Evolutionary conservation across 2,329 filamentous ascomycete species (phyloP).

Genomic region (Cytospora leucostoma): DNA sequence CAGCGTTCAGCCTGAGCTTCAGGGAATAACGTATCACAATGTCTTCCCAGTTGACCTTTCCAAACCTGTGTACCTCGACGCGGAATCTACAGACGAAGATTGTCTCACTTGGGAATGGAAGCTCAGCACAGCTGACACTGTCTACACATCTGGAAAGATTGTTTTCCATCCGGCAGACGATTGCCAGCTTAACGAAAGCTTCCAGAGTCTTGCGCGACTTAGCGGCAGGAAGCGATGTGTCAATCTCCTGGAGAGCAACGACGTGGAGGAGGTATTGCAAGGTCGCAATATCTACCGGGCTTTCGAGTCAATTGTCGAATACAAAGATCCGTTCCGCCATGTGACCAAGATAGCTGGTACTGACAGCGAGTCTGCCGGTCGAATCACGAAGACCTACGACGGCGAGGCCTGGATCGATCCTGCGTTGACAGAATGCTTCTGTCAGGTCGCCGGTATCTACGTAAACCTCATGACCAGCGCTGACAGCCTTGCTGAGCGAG

Average conservation of each 20-base stretch:
- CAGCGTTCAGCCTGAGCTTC: not conserved
- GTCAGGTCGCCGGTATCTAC: slow-evolving; percentile 41
- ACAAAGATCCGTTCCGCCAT: slow-evolving; percentile 36
- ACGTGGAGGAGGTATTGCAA: slow-evolving; percentile 37
- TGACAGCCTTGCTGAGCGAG: slow-evolving; percentile 7
- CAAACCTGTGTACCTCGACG: slow-evolving; percentile 29
- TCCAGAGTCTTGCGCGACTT: slow-evolving; percentile 2
- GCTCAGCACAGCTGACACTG: slow-evolving; percentile 1
- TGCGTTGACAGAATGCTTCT: slow-evolving; percentile 36
- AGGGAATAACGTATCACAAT: not conserved
- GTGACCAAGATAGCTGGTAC: slow-evolving; percentile 35
- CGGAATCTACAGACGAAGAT: not conserved
- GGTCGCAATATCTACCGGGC: slow-evolving; percentile 42
- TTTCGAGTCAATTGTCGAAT: slow-evolving; percentile 41
- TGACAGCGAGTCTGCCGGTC: slow-evolving; percentile 36
- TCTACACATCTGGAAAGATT: slow-evolving; percentile 3
- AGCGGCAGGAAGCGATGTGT: slow-evolving; percentile 32
- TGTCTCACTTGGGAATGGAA: slow-evolving; percentile 6
- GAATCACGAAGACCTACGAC: slow-evolving; percentile 31
- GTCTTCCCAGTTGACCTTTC: slow-evolving; percentile 35
- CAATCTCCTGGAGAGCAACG: slow-evolving; percentile 32
- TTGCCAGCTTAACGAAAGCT: not conserved
- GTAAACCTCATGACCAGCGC: slow-evolving; percentile 40
- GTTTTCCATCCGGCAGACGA: not conserved
- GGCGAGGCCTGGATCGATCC: slow-evolving; percentile 32